Percentiles rank a stretch among this genome's conserved stretches.
Evolutionary conservation across 768 basidiomycete species (phyloP).

Genomic region (Tricholoma sp.): DNA sequence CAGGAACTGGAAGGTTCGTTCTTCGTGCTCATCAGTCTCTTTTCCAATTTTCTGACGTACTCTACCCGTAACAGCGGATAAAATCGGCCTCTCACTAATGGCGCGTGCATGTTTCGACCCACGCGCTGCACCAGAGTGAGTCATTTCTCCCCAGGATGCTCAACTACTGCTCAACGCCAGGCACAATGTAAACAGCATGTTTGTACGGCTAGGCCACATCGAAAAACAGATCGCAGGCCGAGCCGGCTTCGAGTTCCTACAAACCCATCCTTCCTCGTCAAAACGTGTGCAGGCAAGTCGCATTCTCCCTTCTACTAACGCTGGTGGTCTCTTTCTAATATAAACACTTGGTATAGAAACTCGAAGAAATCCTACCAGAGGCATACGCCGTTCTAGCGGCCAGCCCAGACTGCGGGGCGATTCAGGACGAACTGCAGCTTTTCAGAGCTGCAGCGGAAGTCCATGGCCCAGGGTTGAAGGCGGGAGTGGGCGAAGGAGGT

Average conservation of each 20-base stretch:
- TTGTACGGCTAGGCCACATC: conserved; percentile 54
- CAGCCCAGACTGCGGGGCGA: conserved; percentile 48
- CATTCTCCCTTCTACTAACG: not conserved
- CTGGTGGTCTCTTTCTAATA: too few relatives aligned
- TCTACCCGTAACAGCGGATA: conserved; percentile 56
- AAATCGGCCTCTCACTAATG: conserved; percentile 77
- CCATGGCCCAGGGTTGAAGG: not conserved
- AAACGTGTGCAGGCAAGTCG: conserved; percentile 64
- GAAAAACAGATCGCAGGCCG: conserved; percentile 37
- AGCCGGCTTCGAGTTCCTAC: conserved; percentile 50
- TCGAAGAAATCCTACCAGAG: conserved; percentile 52
- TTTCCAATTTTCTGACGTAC: not conserved
- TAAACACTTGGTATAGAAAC: conserved; percentile 27
- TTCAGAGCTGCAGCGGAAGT: conserved; percentile 19
- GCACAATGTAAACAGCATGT: conserved; percentile 46
- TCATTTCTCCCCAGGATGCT: conserved; percentile 2
- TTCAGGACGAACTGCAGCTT: conserved; percentile 31
- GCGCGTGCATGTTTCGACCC: conserved; percentile 88
- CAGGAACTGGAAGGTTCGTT: conserved; percentile 74
- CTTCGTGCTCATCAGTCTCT: not conserved
- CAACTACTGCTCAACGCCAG: not conserved
- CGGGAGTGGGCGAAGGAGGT: not conserved
- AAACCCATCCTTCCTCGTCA: conserved; percentile 76
- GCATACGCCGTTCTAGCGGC: conserved; percentile 49
- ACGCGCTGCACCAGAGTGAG: conserved; percentile 64